These are phyloP conservation scores for Vaccinium myrtillus DNA, from an alignment of 148 eudicot genomes.

Conservation along the genomic window DNA sequence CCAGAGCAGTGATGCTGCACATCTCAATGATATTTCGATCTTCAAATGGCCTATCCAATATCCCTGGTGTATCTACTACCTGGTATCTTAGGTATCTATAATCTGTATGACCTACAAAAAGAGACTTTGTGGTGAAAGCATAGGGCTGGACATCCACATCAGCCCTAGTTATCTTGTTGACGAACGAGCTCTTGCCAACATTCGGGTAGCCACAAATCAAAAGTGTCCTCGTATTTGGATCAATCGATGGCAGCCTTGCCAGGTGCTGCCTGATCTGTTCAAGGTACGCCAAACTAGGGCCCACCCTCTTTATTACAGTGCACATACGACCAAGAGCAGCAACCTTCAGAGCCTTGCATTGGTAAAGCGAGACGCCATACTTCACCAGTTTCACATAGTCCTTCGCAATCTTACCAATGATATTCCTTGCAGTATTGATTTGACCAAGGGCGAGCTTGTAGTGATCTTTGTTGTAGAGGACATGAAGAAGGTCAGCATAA, in stretches of 20 bases:
- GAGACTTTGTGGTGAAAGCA: slow-evolving; percentile 91
- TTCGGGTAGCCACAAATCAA: slow-evolving; percentile 48
- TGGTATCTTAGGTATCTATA: slow-evolving; percentile 85
- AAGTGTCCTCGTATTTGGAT: slow-evolving; percentile 72
- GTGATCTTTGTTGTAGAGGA: slow-evolving; percentile 92
- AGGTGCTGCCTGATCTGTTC: slow-evolving; percentile 94
- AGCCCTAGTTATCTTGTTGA: slow-evolving; percentile 89
- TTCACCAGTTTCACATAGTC: slow-evolving; percentile 82
- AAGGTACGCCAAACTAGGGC: slow-evolving; percentile 91
- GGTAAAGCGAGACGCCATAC: slow-evolving; percentile 86
- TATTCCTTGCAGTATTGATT: slow-evolving; percentile 81
- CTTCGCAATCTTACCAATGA: slow-evolving; percentile 70
- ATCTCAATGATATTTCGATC: slow-evolving; percentile 72
- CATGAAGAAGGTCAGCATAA: slow-evolving; percentile 89
- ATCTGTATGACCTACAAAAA: slow-evolving; percentile 95
- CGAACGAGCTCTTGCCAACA: slow-evolving; percentile 97
- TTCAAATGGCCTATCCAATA: slow-evolving; percentile 48
- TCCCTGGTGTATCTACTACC: slow-evolving; percentile 94
- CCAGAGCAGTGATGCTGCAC: slow-evolving; percentile 68
- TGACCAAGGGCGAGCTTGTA: slow-evolving; percentile 98
- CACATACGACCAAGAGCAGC: slow-evolving; percentile 99
- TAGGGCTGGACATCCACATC: slow-evolving; percentile 98
- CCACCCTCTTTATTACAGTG: slow-evolving; percentile 75
- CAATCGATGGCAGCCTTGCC: slow-evolving; percentile 94
- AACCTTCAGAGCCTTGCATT: slow-evolving; percentile 87